A percentile compares a stretch with the other conserved stretches of the same genome.
These are phyloP conservation scores for Maudiozyma bulderi DNA, from an alignment of 805 yeast genomes.

Conservation along the genomic window DNA sequence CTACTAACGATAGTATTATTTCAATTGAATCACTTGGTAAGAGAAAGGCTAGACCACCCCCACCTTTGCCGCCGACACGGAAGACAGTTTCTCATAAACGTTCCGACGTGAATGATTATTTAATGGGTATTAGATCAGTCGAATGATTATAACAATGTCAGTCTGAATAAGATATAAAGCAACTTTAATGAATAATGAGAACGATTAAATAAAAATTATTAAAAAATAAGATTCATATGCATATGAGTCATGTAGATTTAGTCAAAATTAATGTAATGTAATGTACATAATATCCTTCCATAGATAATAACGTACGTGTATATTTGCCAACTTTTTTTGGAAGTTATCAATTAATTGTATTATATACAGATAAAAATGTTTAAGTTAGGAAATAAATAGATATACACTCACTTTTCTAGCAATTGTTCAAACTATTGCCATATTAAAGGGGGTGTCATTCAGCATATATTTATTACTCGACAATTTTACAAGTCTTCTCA, in stretches of 20 bases:
- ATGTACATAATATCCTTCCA: too few species aligned
- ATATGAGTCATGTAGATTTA: too few species aligned
- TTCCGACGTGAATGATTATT: not conserved
- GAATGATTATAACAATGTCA: not conserved
- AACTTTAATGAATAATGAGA: slow-evolving; percentile 33
- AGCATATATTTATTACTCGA: not conserved
- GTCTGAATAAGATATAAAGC: slow-evolving; percentile 28
- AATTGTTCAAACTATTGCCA: too few species aligned
- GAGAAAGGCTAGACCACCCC: slow-evolving; percentile 28
- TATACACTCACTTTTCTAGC: too few species aligned
- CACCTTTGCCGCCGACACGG: slow-evolving; percentile 32
- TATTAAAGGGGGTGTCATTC: not conserved
- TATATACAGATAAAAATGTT: too few species aligned
- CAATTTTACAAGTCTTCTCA: slow-evolving; percentile 7
- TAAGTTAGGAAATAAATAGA: too few species aligned
- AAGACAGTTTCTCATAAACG: slow-evolving; percentile 8
- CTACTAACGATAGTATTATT: slow-evolving; percentile 7
- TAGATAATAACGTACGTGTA: too few species aligned
- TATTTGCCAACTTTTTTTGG: too few species aligned
- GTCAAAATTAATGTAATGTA: too few species aligned
- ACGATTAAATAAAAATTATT: too few species aligned
- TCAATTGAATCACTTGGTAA: slow-evolving; percentile 31
- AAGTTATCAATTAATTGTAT: too few species aligned
- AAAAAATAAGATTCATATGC: too few species aligned
- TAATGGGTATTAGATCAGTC: slow-evolving; percentile 3